Evolutionary conservation across 1,284 basidiomycete species (phyloP), one percentile per base, ranked within the genome.

Genomic region (Melampsora americana): DNA sequence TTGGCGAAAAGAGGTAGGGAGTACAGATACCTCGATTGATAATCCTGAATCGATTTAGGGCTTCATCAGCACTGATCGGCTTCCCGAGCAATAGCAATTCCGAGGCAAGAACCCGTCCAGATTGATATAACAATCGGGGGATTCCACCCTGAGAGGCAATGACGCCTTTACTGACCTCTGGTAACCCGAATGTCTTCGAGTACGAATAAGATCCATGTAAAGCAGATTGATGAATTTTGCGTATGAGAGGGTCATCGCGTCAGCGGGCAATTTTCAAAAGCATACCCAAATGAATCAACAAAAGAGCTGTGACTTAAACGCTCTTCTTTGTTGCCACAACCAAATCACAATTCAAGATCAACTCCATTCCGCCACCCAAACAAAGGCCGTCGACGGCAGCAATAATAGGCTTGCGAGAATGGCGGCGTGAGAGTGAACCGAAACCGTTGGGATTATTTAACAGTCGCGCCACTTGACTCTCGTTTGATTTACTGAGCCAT

Each of bases 161-260:
- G 1, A 92, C 92, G 0, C 92, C 92, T 59, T 90, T 86, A 81
- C 88, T 89, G 1, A 92, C 92, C 80, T 94, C 92, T 0, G 91
- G 91, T 46, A 93, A 85, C 2, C 87, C 90, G 77, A 95, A 90
- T 75, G 86, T 87, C 70, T 73, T 11, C 39, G 12, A 42, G 39
- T n/a, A 18, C 7, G 7, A 42, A 11, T n/a, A 18, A 1, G 7
- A 56, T n/a, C 6, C 7, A 56, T 56, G 53, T 23, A 56, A 56
- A 28, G 5, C 6, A 56, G 28, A 28, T 14, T 42, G 39, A 35
- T 35, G 35, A 35, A 35, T 35, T 35, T 35, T 9, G 9, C 9
- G 35, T 35, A 35, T 35, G 35, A 35, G 35, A 35, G 9, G 5
- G 9, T 5, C 35, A 35, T 35, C 35, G 9, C 35, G 9, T 35